A percentile compares a stretch with the other conserved stretches of the same genome.
These are phyloP conservation scores for Venturia effusa DNA, from an alignment of 2,329 filamentous ascomycete species.

Conservation along the genomic window DNA sequence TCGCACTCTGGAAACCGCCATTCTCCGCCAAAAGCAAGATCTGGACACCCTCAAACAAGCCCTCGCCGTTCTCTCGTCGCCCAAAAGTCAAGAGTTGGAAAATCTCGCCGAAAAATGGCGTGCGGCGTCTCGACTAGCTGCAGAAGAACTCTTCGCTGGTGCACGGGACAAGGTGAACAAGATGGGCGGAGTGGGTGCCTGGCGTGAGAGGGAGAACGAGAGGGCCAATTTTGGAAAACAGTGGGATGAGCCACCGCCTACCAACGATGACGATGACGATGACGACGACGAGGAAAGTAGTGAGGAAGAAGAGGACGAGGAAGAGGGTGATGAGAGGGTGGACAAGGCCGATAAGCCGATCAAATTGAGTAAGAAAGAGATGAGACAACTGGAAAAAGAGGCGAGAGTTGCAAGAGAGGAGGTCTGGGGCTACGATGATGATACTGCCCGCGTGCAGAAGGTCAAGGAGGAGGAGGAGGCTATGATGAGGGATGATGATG, in stretches of 20 bases:
- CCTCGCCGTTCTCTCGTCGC: not conserved
- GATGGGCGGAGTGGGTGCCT: constrained; percentile 13
- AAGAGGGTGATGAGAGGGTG: constrained; percentile 17
- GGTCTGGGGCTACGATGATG: constrained; percentile 31
- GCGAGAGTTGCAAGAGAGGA: constrained; percentile 27
- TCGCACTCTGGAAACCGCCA: constrained; percentile 7
- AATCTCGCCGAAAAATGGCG: constrained; percentile 12
- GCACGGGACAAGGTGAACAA: constrained; percentile 11
- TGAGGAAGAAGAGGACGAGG: constrained; percentile 13
- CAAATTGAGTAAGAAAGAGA: constrained; percentile 17
- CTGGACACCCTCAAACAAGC: constrained; percentile 13
- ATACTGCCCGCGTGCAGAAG: constrained; percentile 21
- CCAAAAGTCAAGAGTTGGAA: constrained; percentile 9
- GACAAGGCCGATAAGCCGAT: constrained; percentile 14
- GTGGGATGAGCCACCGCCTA: constrained; percentile 13
- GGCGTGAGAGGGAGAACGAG: constrained; percentile 11
- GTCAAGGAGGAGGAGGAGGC: constrained; percentile 19
- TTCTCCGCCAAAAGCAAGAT: constrained; percentile 14
- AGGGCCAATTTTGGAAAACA: constrained; percentile 2
- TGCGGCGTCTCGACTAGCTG: constrained; percentile 6
- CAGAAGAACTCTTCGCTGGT: constrained; percentile 12
- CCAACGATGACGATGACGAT: constrained; percentile 20
- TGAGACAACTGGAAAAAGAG: constrained; percentile 15
- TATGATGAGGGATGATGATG: constrained; percentile 28
- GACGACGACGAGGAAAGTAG: constrained; percentile 13